These are phyloP conservation scores for Groenewaldozyma auringiensis DNA, from an alignment of 1,139 yeast species.

Conservation along the genomic window DNA sequence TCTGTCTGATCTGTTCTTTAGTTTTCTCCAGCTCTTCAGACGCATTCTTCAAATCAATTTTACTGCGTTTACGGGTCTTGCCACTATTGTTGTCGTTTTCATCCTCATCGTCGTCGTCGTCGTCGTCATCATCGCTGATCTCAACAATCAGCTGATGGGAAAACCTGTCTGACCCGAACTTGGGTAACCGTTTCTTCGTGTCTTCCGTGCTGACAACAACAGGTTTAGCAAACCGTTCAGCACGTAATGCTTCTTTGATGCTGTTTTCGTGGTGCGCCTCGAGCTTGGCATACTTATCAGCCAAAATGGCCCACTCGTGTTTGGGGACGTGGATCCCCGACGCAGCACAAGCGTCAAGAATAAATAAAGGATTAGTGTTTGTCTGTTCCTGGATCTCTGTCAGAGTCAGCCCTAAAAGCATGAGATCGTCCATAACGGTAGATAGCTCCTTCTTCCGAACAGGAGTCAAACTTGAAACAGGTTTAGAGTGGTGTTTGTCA, in stretches of 20 bases:
- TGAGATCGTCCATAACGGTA: conserved; percentile 22
- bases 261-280: too few relatives aligned
- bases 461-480: neutral
- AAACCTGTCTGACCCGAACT: conserved; percentile 34
- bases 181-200: conserved; percentile 15
- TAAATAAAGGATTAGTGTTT: conserved; percentile 16
- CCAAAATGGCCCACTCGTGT: neutral
- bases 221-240: neutral
- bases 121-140: conserved; percentile 19
- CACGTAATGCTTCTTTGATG: neutral
- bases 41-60: conserved; percentile 11
- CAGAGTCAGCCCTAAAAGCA: conserved; percentile 25
- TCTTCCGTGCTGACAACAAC: neutral
- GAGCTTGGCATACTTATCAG: neutral
- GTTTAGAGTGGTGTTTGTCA: neutral
- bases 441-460: neutral
- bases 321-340: conserved; percentile 13
- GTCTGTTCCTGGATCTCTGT: conserved; percentile 23
- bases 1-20: neutral
- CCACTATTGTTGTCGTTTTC: neutral
- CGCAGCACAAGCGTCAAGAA: conserved; percentile 17
- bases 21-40: conserved; percentile 8
- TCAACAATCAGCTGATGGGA: conserved; percentile 18
- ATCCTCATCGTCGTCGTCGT: conserved; percentile 5
- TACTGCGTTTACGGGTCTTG: neutral